Percentiles rank a stretch among this genome's conserved stretches.
Evolutionary conservation across 306 rosid species (phyloP).

Genomic region (Urtica urens): DNA sequence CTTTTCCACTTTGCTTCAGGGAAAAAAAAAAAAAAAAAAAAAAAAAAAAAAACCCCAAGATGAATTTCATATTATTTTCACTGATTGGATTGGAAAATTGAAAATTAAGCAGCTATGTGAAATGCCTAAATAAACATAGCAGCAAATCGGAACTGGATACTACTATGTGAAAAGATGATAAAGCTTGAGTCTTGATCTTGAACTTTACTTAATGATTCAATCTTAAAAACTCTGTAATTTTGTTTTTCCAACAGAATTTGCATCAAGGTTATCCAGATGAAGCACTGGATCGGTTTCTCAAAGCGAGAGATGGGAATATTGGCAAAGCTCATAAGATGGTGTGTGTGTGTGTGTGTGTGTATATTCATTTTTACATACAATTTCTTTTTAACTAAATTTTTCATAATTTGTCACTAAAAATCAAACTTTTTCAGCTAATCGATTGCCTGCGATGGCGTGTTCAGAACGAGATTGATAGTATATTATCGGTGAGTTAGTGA

Average conservation of each 20-base stretch:
- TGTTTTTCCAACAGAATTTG: constrained; percentile 48
- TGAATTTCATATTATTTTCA: not conserved
- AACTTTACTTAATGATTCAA: constrained; percentile 5
- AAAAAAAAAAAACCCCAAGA: not conserved
- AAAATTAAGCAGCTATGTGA: no score
- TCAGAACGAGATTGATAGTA: constrained; percentile 69
- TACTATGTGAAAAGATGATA: not conserved
- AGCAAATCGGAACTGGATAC: not conserved
- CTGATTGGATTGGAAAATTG: not conserved
- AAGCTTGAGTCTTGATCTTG: not conserved
- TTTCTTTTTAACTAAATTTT: not conserved
- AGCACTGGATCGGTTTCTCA: constrained; percentile 64
- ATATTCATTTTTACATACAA: no score
- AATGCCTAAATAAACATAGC: not conserved
- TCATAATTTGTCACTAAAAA: constrained; percentile 17
- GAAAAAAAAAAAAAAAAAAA: not conserved
- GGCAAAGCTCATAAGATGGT: constrained; percentile 91
- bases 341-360: constrained; percentile 17
- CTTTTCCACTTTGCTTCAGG: constrained; percentile 6
- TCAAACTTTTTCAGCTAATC: constrained; percentile 44
- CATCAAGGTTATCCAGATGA: constrained; percentile 68
- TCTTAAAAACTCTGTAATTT: not conserved
- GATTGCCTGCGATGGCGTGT: constrained; percentile 86
- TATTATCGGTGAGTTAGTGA: constrained; percentile 68
- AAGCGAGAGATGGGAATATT: constrained; percentile 80